Evolutionary conservation across 345 rosid species (phyloP), one percentile per base, ranked within the genome.

Genomic region (Hibiscus tridactylites): DNA sequence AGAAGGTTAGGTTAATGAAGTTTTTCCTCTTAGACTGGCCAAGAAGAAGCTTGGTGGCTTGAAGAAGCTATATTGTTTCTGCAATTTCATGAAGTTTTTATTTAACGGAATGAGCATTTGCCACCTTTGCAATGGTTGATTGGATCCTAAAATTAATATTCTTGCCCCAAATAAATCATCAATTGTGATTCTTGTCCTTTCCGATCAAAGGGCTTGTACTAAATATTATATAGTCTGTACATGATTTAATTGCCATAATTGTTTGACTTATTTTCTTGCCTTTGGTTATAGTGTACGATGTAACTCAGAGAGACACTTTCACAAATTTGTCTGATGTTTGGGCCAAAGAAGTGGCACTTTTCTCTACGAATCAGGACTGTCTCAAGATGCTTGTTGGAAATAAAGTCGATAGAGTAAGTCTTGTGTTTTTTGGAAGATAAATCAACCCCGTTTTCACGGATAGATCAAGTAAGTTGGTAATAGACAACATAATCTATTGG

Each of bases 371-470:
- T 80, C 91, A 78, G 76, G 86, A 88, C 65, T 91, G 98, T 73
- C 82, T 94, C 66, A 91, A 86, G 88, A 87, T 94, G 87, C 97
- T 94, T 17, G 98, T 94, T 56, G 98, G 97, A 26, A 94, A 94
- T 80, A 90, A 94, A 90, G 95, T 94, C 37, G 98, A 94, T 67
- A 82, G 76, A 78, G 98, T 91, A 47, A 47, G 70, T 49, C 37
- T 31, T 47, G 12, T 31, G 33, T 3, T 31, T 31, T 31, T 31
- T 3, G 33, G 33, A 3, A 3, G 33, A 31, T 31, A 31, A 31
- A 31, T 31, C 33, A 31, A 31, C 33, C 33, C 33, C 33, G 33
- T 31, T 31, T 3, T 31, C 33, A 4, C 33, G 33, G 33, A 4
- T 31, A 31, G 33, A 31, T 31, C 33, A 31, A 31, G 3, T 31